These are phyloP conservation scores for Lanmaoa pseudosensibilis DNA, from an alignment of 768 basidiomycete genomes.

Conservation along the genomic window DNA sequence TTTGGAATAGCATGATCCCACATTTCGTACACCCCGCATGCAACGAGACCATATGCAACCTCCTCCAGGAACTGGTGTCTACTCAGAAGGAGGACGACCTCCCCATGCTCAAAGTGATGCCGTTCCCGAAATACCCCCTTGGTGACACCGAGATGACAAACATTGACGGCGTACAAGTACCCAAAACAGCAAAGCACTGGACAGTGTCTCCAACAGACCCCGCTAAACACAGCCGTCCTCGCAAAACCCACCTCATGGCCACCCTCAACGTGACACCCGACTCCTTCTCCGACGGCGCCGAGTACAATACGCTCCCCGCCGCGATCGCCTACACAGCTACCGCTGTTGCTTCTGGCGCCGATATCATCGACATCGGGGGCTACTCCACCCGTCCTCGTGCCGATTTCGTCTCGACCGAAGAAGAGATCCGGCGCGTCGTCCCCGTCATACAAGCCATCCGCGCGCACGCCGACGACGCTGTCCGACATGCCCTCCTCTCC, in stretches of 20 bases:
- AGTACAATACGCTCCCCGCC: conserved; percentile 48
- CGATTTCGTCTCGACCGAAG: conserved; percentile 57
- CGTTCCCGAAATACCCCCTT: conserved; percentile 62
- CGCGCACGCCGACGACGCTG: conserved; percentile 15
- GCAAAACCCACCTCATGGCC: conserved; percentile 77
- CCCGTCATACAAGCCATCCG: conserved; percentile 69
- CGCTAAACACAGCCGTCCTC: conserved; percentile 13
- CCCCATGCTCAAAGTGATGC: conserved; percentile 71
- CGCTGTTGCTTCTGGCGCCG: conserved; percentile 57
- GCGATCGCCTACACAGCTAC: conserved; percentile 54
- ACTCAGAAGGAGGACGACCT: conserved; percentile 32
- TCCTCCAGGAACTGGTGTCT: conserved; percentile 45
- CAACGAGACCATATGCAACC: conserved; percentile 43
- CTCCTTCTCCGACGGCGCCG: conserved; percentile 89
- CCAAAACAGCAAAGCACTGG: conserved; percentile 27
- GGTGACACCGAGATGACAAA: conserved; percentile 7
- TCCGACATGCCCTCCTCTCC: conserved; percentile 22
- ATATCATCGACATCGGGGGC: conserved; percentile 91
- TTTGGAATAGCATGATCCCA: conserved; percentile 69
- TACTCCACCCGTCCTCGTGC: conserved; percentile 90
- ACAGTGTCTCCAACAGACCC: conserved; percentile 20
- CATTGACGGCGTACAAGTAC: conserved; percentile 13
- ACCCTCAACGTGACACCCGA: conserved; percentile 94
- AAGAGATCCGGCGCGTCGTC: conserved; percentile 72
- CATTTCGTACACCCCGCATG: conserved; percentile 64